phyloP scores from a whole-genome alignment of 257 asterid species.

The Linderniella brevidens region DNA sequence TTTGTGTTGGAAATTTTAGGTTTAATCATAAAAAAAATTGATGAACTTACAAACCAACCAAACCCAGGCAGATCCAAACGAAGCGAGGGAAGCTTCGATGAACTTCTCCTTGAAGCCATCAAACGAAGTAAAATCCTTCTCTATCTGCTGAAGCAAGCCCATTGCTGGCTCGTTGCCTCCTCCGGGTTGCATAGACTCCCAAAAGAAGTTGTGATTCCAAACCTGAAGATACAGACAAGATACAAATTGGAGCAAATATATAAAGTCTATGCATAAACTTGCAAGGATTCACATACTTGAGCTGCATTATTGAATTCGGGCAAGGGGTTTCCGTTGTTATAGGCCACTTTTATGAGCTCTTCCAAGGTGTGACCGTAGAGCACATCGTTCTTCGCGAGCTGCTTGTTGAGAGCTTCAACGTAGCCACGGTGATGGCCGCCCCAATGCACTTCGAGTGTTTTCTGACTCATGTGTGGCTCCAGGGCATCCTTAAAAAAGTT shows the following conservation, averaged over 20 bases:
- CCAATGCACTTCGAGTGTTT: slow-evolving; percentile 78
- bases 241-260: neutral
- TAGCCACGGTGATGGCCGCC: slow-evolving; percentile 75
- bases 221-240: slow-evolving; percentile 20
- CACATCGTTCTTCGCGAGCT: slow-evolving; percentile 46
- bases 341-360: slow-evolving; percentile 60
- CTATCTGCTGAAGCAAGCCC: slow-evolving; percentile 71
- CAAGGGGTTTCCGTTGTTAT: slow-evolving; percentile 79
- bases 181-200: slow-evolving; percentile 95
- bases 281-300: slow-evolving; percentile 33
- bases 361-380: slow-evolving; percentile 66
- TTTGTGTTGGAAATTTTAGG: too few species aligned
- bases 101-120: slow-evolving; percentile 57
- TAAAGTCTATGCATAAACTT: neutral
- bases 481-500: slow-evolving; percentile 44
- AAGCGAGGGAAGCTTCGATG: slow-evolving; percentile 44
- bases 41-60: slow-evolving; percentile 84
- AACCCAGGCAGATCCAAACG: slow-evolving; percentile 88
- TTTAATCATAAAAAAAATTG: too few species aligned
- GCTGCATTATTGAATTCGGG: slow-evolving; percentile 82
- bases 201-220: slow-evolving; percentile 95
- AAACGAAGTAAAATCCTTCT: slow-evolving; percentile 80
- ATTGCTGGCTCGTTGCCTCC: slow-evolving; percentile 64
- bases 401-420: slow-evolving; percentile 75
- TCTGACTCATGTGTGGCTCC: slow-evolving; percentile 79